Evolutionary conservation across 106 monocot species (phyloP).

Genomic region (Allium sativum): DNA sequence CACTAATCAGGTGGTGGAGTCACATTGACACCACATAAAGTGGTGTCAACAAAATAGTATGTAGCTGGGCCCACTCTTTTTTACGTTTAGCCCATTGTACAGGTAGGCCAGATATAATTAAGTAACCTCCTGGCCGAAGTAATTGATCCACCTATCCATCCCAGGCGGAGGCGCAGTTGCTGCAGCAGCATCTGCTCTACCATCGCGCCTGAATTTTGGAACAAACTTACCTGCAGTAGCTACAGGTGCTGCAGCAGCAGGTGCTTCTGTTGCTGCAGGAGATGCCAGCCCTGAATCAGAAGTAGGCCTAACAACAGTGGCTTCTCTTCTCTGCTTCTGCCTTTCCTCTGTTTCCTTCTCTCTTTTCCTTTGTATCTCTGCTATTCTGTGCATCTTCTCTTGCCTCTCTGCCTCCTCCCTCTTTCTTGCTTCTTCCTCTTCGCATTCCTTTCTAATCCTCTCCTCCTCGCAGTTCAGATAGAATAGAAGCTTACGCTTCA

Average conservation of each 20-base stretch:
- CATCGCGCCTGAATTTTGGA: conserved; percentile 40
- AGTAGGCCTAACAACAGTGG: conserved; percentile 17
- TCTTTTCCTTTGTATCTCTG: conserved; percentile 74
- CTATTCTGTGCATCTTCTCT: conserved; percentile 23
- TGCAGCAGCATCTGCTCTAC: conserved; percentile 8
- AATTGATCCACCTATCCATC: conserved; percentile 49
- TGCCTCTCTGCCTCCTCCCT: conserved; percentile 82
- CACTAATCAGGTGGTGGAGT: too few species aligned
- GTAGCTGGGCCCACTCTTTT: conserved; percentile 93
- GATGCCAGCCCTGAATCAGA: conserved; percentile 12
- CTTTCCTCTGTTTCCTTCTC: conserved; percentile 74
- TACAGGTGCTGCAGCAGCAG: conserved; percentile 17
- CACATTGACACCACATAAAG: too few species aligned
- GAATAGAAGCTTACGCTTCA: conserved; percentile 62
- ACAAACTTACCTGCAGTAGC: conserved; percentile 35
- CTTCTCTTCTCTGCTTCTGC: conserved; percentile 63
- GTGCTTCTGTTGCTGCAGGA: conserved; percentile 14
- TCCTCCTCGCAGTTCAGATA: conserved; percentile 71
- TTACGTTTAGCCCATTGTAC: conserved; percentile 85
- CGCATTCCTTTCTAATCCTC: conserved; percentile 40
- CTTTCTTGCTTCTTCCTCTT: conserved; percentile 84
- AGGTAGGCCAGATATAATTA: conserved; percentile 92
- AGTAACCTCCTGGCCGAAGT: conserved; percentile 82
- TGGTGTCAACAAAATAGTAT: too few species aligned
- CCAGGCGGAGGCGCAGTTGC: conserved; percentile 24